A percentile compares a stretch with the other conserved stretches of the same genome.
Conservation (phyloP, 805 yeast genomes). For the Teunomyces kruisii region DNA sequence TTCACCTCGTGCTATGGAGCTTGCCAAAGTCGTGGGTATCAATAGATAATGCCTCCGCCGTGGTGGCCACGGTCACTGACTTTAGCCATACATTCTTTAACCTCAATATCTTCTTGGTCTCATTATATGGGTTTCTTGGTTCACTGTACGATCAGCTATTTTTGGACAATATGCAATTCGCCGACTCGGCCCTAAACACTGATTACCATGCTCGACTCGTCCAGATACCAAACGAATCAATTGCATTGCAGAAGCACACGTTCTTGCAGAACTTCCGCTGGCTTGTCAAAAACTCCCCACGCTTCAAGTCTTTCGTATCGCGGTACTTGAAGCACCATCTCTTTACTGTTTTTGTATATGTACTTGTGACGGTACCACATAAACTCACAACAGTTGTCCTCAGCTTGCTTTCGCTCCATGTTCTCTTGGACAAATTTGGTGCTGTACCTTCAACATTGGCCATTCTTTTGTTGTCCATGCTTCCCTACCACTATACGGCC, state of each 20-base stretch:
- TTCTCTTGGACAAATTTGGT: constrained; percentile 47
- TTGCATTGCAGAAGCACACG: background rate
- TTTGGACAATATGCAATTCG: constrained; percentile 16
- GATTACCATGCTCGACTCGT: constrained; percentile 8
- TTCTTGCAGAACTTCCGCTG: constrained; percentile 3
- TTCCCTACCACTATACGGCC: constrained; percentile 36
- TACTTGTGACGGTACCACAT: constrained; percentile 14
- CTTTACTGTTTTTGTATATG: constrained; percentile 30
- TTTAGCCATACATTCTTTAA: constrained; percentile 17
- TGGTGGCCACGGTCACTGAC: constrained; percentile 8
- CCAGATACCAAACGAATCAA: constrained; percentile 6
- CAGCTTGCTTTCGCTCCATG: constrained; percentile 43
- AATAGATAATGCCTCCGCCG: background rate
- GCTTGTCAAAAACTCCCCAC: constrained; percentile 15
- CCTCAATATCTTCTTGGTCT: constrained; percentile 17
- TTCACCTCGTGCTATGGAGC: background rate
- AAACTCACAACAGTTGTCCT: constrained; percentile 41
- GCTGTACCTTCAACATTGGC: constrained; percentile 42
- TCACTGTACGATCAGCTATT: constrained; percentile 17
- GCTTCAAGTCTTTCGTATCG: constrained; percentile 17
- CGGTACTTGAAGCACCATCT: constrained; percentile 16
- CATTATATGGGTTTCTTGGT: constrained; percentile 17
- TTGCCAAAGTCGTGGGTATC: background rate
- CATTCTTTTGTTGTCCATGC: constrained; percentile 30
- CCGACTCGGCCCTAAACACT: constrained; percentile 13